Base-by-base conservation (phyloP, 2,329 filamentous ascomycete species). In the Rugonectria rugulosa region DNA sequence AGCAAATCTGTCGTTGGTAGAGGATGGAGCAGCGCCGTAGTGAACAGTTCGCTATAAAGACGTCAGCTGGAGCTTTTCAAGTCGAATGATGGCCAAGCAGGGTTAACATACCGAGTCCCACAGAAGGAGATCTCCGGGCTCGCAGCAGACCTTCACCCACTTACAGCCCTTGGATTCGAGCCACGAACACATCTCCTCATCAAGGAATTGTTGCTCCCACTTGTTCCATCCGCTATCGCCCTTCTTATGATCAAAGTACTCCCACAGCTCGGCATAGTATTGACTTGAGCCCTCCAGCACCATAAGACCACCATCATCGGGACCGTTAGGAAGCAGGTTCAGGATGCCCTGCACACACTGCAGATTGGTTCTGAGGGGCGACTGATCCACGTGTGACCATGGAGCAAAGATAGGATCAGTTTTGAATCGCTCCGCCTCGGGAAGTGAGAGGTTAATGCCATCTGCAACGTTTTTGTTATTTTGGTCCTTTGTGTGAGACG, bases 301-400 rank as follows among this genome's bases (percentile, higher is more conserved):
- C 7, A 54, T 54, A 17, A 65, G 23, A 7, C 60, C 57, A 24
- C 57, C 63, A 19, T 64, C 63, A 3, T 61, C 53, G 6, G 49
- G 49, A 3, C 61, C 63, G 5, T 56, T 46, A 24, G 31, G 42
- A 11, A 45, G 46, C 9, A 70, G 45, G 27, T 68, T 70, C 29
- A 72, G 52, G 23, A 70, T 60, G 0, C 66, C 68, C 46, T 70
- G 67, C 2, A 72, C 52, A 49, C 68, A 72, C 26, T 70, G 65
- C 7, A 71, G 48, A 11, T 65, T 68, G 7, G 61, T 50, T 7
- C 63, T 56, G 19, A 62, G 45, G 3, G 71, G 69, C 1, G 60
- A 65, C 42, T 72, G 70, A 34, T 72, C 70, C 11, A 69, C 64
- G 52, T 72, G 70, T 2, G 64, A 65, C 70, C 70, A 72, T 7